A percentile compares a stretch with the other conserved stretches of the same genome.
These are phyloP conservation scores for Chondrostereum purpureum DNA, from an alignment of 1,284 basidiomycete genomes.

Conservation along the genomic window DNA sequence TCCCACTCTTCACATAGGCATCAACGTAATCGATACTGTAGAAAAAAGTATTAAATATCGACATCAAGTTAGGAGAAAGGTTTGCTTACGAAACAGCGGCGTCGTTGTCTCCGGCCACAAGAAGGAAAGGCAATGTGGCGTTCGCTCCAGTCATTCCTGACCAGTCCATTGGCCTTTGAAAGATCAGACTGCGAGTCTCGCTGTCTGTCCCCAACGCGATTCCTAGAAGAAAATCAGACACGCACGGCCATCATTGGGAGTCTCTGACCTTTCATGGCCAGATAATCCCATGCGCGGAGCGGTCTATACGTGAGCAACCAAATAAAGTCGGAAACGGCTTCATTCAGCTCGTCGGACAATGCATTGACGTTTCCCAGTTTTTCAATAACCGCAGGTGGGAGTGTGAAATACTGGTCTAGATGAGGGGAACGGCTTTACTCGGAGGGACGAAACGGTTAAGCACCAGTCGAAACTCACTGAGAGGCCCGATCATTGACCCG, in stretches of 20 bases:
- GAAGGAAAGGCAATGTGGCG: not conserved
- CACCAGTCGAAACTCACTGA: not conserved
- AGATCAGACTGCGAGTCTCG: not conserved
- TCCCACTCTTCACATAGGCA: not conserved
- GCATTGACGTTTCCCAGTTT: not conserved
- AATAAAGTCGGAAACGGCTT: not conserved
- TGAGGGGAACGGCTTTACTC: not conserved
- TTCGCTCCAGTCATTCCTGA: not conserved
- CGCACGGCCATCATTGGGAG: not conserved
- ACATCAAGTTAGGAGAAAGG: not conserved
- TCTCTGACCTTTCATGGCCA: not conserved
- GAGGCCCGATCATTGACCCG: not conserved
- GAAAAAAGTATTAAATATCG: not conserved
- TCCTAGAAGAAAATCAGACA: not conserved
- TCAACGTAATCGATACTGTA: not conserved
- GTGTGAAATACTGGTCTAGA: not conserved
- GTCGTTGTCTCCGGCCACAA: not conserved
- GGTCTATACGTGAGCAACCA: not conserved
- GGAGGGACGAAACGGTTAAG: not conserved
- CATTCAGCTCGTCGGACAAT: not conserved
- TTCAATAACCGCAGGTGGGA: not conserved
- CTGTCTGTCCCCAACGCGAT: not conserved
- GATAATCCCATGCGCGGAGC: not conserved
- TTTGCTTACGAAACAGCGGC: not conserved
- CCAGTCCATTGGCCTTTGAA: not conserved